Evolutionary conservation across 192 early-diverging fungal species (phyloP), one percentile per base, ranked within the genome.

Genomic region (Allomyces arbusculus): DNA sequence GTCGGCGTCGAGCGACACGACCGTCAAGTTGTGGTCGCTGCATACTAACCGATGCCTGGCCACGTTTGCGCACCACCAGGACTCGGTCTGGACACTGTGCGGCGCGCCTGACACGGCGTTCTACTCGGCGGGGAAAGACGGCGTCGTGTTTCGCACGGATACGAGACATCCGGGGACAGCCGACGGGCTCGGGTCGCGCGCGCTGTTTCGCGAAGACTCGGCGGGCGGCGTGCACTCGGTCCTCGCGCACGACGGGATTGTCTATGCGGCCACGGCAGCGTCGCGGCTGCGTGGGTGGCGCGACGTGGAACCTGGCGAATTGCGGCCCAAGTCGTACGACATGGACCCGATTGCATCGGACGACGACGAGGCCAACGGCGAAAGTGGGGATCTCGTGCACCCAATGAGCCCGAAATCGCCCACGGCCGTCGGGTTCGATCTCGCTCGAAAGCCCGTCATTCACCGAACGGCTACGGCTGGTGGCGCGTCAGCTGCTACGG

Each of bases 21-120:
- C 95, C 0, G 90, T 97, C 64, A 99, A 99, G 73, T 79, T 97
- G n/a, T 99, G 94, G 95, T 91, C 89, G 43, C 79, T 95, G 50
- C 83, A 81, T 43, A 84, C 89, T 26, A 84, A 90, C 68, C 83
- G 91, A 16, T 94, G 93, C 66, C 73, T 97, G 55, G 84, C 86
- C 4, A 96, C 94, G 0, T 97, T 85, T 68, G 84, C 89, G 6
- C 92, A 93, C 68, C 87, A 88, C 69, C 80, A 81, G 23, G 87
- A 90, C 71, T 90, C 89, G 20, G 86, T 96, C 10, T 99, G 93
- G 94, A 86, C 88, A 24, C 76, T 99, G 19, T 82, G 82, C 92
- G 19, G 80, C 83, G 64, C 87, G 92, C 70, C 89, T 91, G 28
- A 79, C 86, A 82, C 85, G 44, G 89, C 86, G 8, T 99, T 97